Evolutionary conservation across 2,329 filamentous ascomycete species (phyloP).

Genomic region (Aspergillus awamori): DNA sequence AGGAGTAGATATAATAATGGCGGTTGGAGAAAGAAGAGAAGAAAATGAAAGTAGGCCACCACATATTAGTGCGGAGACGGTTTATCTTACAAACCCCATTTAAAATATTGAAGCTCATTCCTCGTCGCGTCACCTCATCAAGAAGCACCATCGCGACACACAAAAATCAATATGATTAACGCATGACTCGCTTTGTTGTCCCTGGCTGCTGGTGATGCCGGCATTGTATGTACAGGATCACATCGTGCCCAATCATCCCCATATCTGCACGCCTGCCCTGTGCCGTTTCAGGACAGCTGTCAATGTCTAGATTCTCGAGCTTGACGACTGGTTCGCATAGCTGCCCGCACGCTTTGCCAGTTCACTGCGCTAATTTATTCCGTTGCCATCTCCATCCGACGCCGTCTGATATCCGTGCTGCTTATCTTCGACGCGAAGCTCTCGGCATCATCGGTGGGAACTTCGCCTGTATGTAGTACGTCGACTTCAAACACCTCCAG

Average conservation of each 20-base stretch:
- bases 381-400: slow-evolving; percentile 45
- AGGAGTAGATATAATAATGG: too few species aligned
- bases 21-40: not conserved
- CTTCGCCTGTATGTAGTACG: slow-evolving; percentile 72
- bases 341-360: slow-evolving; percentile 7
- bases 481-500: slow-evolving; percentile 87
- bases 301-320: not conserved
- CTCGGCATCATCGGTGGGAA: slow-evolving; percentile 52
- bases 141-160: not conserved
- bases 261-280: slow-evolving; percentile 1
- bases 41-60: not conserved
- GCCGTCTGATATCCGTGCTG: slow-evolving; percentile 78
- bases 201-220: slow-evolving; percentile 1
- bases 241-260: slow-evolving; percentile 3
- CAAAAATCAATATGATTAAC: not conserved
- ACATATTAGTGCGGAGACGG: not conserved
- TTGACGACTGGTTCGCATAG: slow-evolving; percentile 5
- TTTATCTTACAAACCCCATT: slow-evolving; percentile 6
- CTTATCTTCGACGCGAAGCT: slow-evolving; percentile 84
- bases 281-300: slow-evolving; percentile 6
- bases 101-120: not conserved
- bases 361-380: slow-evolving; percentile 21
- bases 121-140: not conserved
- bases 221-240: slow-evolving; percentile 4
- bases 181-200: not conserved